Percentiles rank a stretch among this genome's conserved stretches.
These are phyloP conservation scores for Cystofilobasidium ferigula DNA, from an alignment of 768 basidiomycete species.

Conservation along the genomic window DNA sequence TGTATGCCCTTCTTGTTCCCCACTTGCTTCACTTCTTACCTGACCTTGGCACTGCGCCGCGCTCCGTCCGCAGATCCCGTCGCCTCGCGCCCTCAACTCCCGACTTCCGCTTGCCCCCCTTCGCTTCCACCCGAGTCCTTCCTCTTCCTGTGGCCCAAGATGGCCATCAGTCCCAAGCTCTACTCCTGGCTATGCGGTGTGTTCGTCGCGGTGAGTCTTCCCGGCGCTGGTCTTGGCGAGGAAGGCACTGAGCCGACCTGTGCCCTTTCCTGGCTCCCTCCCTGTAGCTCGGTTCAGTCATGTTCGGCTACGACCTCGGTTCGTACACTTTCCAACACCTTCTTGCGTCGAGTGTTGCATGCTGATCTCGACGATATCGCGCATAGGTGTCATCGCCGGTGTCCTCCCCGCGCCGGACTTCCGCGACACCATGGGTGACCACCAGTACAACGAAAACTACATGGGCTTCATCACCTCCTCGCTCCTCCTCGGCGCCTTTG, in stretches of 20 bases:
- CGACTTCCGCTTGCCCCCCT: neutral
- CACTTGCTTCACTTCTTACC: too few species aligned
- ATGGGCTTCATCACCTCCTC: constrained; percentile 35
- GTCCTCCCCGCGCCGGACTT: constrained; percentile 34
- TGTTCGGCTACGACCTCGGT: neutral
- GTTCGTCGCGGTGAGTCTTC: neutral
- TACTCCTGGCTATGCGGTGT: neutral
- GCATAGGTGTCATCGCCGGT: constrained; percentile 34
- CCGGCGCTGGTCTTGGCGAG: neutral
- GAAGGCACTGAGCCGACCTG: too few species aligned
- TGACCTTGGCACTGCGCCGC: too few species aligned
- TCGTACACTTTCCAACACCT: neutral
- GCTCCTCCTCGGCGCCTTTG: constrained; percentile 30
- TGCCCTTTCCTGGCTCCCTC: too few species aligned
- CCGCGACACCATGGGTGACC: constrained; percentile 25
- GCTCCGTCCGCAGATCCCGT: too few species aligned
- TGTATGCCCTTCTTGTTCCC: too few species aligned
- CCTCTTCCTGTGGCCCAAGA: too few species aligned
- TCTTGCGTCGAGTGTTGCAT: too few species aligned
- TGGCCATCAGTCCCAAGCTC: neutral
- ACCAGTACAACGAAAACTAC: constrained; percentile 25
- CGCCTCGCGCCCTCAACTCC: too few species aligned
- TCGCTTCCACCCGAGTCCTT: neutral
- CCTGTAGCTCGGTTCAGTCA: neutral
- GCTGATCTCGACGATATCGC: neutral